Conservation (phyloP, 2,329 filamentous ascomycete genomes). For the Capronia americana region DNA sequence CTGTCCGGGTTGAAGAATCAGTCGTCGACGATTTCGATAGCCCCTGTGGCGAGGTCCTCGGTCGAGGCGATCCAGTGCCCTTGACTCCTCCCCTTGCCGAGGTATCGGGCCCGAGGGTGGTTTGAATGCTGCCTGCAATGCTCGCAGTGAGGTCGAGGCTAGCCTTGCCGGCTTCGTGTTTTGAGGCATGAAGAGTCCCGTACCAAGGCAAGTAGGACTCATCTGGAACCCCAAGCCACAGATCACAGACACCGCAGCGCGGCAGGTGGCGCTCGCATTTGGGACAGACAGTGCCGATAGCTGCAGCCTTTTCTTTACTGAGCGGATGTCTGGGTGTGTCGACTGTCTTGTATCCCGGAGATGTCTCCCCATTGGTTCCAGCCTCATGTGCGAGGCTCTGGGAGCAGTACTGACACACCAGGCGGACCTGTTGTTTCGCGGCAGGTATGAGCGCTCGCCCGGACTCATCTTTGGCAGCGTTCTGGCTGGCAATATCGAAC, state of each 20-base stretch:
- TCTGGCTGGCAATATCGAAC: slow-evolving; percentile 65
- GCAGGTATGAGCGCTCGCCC: slow-evolving; percentile 57
- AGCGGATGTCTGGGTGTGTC: slow-evolving; percentile 35
- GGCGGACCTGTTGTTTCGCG: slow-evolving; percentile 60
- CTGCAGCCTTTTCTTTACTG: slow-evolving; percentile 39
- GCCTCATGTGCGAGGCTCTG: slow-evolving; percentile 58
- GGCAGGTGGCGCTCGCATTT: slow-evolving; percentile 69
- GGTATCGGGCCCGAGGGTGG: slow-evolving; percentile 34
- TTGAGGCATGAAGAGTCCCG: slow-evolving; percentile 20
- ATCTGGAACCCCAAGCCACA: slow-evolving; percentile 67
- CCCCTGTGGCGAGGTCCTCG: slow-evolving; percentile 32
- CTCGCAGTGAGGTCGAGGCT: slow-evolving; percentile 35
- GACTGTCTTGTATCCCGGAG: slow-evolving; percentile 40
- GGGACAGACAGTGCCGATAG: slow-evolving; percentile 62
- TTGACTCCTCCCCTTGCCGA: slow-evolving; percentile 17
- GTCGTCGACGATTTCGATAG: slow-evolving; percentile 43
- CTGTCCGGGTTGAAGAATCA: slow-evolving; percentile 40
- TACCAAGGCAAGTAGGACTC: slow-evolving; percentile 49
- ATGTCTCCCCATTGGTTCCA: slow-evolving; percentile 44
- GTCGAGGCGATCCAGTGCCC: slow-evolving; percentile 38
- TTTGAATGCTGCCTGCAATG: slow-evolving; percentile 36
- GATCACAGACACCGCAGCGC: slow-evolving; percentile 66
- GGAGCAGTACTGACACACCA: slow-evolving; percentile 68
- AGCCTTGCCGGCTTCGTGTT: slow-evolving; percentile 22
- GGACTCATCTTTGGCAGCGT: slow-evolving; percentile 56